Evolutionary conservation across 345 rosid genomes (phyloP), one percentile per base, ranked within the genome.

Genomic region (Luvunga scandens): DNA sequence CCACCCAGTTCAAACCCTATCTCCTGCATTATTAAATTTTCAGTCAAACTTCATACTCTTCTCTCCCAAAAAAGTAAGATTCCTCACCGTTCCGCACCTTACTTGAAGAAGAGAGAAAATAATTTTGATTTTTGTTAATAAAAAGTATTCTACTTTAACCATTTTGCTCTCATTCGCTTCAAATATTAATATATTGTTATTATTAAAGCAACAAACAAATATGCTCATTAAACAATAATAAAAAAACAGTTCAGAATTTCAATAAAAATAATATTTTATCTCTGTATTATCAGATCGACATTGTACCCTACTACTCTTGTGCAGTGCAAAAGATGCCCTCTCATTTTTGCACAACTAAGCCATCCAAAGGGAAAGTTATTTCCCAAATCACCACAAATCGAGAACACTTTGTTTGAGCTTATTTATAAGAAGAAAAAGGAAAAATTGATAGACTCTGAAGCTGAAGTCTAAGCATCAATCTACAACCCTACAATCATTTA

Each of bases 311-410:
- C 57, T 65, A 0, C 21, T 19, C 63, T 71, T 81, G 79, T 71
- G 28, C 71, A 22, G 56, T 1, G 79, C 66, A 68, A 78, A 64
- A 62, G 61, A 63, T 45, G 14, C 66, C 72, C 53, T 77, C 66
- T 66, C 80, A 38, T 81, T 83, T 82, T 80, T 80, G 81, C 84
- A 80, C 87, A 66, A 45, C 67, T 80, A 73, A 75, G 80, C 83
- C 86, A 83, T 25, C 59, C 79, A 69, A 80, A 53, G 69, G 60
- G 22, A 65, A 83, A 57, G 66, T 36, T 16, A 34, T 62, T 76
- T 69, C 82, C 33, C 79, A 78, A 83, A 83, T 53, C 62, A 50
- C 79, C 79, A 39, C 66, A 77, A 59, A 78, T 75, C 78, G 66
- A 79, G 28, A 66, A 38, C 73, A 28, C 33, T 16, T 53, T 3